These are phyloP conservation scores for Coemansia guatemalensis DNA, from an alignment of 192 early-diverging fungal species.

Conservation along the genomic window DNA sequence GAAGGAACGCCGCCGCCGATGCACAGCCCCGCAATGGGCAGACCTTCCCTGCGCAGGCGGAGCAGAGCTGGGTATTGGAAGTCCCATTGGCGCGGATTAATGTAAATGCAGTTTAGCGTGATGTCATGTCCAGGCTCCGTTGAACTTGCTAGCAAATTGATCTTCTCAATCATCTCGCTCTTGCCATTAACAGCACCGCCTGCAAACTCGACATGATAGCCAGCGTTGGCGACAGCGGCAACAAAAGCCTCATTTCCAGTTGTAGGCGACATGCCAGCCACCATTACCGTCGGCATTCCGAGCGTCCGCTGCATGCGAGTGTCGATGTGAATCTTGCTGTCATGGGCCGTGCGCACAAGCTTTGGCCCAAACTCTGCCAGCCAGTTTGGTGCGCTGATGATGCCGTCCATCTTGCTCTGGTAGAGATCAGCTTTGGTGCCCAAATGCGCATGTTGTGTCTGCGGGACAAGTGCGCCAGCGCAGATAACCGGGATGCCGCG, in stretches of 20 bases:
- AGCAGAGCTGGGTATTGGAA: slow-evolving; percentile 76
- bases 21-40: slow-evolving; percentile 91
- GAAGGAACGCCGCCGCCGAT: slow-evolving; percentile 88
- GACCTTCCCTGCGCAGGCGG: slow-evolving; percentile 74
- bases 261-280: slow-evolving; percentile 89
- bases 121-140: slow-evolving; percentile 78
- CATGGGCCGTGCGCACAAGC: slow-evolving; percentile 59
- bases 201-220: slow-evolving; percentile 86
- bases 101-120: slow-evolving; percentile 82
- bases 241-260: slow-evolving; percentile 80
- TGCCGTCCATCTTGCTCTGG: slow-evolving; percentile 70
- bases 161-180: slow-evolving; percentile 61
- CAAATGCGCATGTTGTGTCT: slow-evolving; percentile 62
- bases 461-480: slow-evolving; percentile 11
- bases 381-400: slow-evolving; percentile 78
- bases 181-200: slow-evolving; percentile 86
- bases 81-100: slow-evolving; percentile 81
- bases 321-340: slow-evolving; percentile 73
- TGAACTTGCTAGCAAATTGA: no score
- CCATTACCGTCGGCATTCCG: slow-evolving; percentile 87
- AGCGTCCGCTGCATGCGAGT: slow-evolving; percentile 80
- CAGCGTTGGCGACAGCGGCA: slow-evolving; percentile 81
- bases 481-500: slow-evolving; percentile 60
- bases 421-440: slow-evolving; percentile 74
- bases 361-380: slow-evolving; percentile 74